Percentiles rank a stretch among this genome's conserved stretches.
Conservation (phyloP, 805 yeast species). For the Pichia occidentalis region DNA sequence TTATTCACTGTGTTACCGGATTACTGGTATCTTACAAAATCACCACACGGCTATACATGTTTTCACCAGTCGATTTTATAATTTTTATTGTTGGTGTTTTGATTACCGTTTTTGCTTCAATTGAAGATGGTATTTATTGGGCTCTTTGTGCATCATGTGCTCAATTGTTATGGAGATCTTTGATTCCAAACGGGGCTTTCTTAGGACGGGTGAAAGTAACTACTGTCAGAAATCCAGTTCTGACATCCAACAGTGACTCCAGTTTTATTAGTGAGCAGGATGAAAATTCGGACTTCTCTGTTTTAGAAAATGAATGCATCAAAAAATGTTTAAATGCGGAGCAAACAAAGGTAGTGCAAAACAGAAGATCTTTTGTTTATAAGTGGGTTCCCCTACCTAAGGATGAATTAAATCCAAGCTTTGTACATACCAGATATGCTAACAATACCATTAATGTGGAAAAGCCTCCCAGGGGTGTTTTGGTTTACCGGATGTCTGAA, state of each 20-base stretch:
- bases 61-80: constrained; percentile 66
- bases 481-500: constrained; percentile 79
- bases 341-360: no score
- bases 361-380: no score
- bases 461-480: constrained; percentile 87
- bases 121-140: constrained; percentile 88
- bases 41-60: constrained; percentile 62
- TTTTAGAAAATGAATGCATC: constrained; percentile 2
- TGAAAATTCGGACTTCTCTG: not conserved
- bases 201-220: constrained; percentile 71
- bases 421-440: constrained; percentile 31
- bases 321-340: no score
- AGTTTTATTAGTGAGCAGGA: not conserved
- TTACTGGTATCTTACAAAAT: constrained; percentile 64
- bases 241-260: constrained; percentile 17
- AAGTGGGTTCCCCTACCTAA: constrained; percentile 65
- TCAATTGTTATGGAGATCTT: constrained; percentile 61
- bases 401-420: constrained; percentile 16
- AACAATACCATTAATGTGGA: constrained; percentile 52
- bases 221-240: constrained; percentile 57
- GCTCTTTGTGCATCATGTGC: constrained; percentile 83
- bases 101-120: constrained; percentile 67
- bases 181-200: constrained; percentile 77
- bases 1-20: constrained; percentile 90
- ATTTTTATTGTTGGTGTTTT: constrained; percentile 69